phyloP scores from a whole-genome alignment of 192 early-diverging fungal genomes.

The Linnemannia hyalina region DNA sequence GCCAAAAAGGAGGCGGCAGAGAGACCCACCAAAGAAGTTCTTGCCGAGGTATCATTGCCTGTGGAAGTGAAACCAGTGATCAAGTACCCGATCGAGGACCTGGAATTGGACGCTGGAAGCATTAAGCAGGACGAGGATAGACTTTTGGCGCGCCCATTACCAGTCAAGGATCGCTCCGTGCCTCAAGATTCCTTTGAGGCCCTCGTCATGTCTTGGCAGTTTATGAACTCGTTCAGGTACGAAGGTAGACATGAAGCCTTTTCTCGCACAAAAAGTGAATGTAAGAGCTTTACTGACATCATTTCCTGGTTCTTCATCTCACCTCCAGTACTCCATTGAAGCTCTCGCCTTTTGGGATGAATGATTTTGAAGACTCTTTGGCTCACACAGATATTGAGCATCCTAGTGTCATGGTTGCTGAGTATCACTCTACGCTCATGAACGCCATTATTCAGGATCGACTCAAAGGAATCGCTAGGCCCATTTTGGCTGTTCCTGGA shows the following conservation, averaged over 20 bases:
- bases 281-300: conserved; percentile 48
- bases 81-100: conserved; percentile 89
- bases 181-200: conserved; percentile 59
- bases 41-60: conserved; percentile 2
- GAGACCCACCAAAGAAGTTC: conserved; percentile 28
- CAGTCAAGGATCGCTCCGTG: conserved; percentile 62
- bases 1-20: conserved; percentile 54
- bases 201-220: conserved; percentile 75
- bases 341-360: conserved; percentile 79
- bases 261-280: conserved; percentile 51
- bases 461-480: conserved; percentile 52
- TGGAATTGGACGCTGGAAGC: conserved; percentile 68
- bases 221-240: conserved; percentile 71
- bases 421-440: conserved; percentile 65
- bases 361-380: conserved; percentile 81
- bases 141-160: conserved; percentile 58
- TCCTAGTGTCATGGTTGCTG: conserved; percentile 58
- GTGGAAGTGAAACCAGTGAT: conserved; percentile 59
- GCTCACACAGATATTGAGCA: conserved; percentile 55
- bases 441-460: conserved; percentile 62
- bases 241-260: neutral
- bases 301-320: neutral
- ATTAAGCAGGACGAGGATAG: conserved; percentile 29
- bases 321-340: conserved; percentile 68
- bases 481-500: conserved; percentile 17